Percentiles rank a stretch among this genome's conserved stretches.
Conservation (phyloP, 176 grass and related monocot genomes). For the Cocos nucifera region DNA sequence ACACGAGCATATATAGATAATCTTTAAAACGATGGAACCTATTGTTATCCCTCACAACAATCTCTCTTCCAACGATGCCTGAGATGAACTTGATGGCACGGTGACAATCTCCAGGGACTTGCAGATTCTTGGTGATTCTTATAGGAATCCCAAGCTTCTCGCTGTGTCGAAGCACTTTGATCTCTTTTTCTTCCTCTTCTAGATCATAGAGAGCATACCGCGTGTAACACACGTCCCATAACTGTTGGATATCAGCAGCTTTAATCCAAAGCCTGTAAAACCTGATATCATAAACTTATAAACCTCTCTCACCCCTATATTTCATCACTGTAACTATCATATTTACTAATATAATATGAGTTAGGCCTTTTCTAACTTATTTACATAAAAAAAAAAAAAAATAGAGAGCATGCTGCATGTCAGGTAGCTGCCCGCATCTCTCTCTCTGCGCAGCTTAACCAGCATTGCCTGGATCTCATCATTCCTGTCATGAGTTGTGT, state of each 20-base stretch:
- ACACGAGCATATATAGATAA: constrained; percentile 69
- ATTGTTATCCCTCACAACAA: constrained; percentile 74
- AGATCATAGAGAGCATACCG: constrained; percentile 84
- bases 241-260: too few relatives aligned
- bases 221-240: too few relatives aligned
- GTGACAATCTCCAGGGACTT: constrained; percentile 70
- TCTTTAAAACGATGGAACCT: constrained; percentile 79
- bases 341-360: too few relatives aligned
- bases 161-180: constrained; percentile 74
- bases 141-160: constrained; percentile 67
- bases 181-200: constrained; percentile 91
- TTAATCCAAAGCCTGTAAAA: too few relatives aligned
- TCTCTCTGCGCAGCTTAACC: constrained; percentile 34
- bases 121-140: constrained; percentile 77
- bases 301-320: too few relatives aligned
- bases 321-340: too few relatives aligned
- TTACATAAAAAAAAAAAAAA: too few relatives aligned
- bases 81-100: constrained; percentile 71
- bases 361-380: too few relatives aligned
- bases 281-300: too few relatives aligned
- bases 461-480: constrained; percentile 54
- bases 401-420: constrained; percentile 46
- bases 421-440: constrained; percentile 63
- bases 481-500: constrained; percentile 63
- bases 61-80: constrained; percentile 57